Evolutionary conservation across 768 basidiomycete genomes (phyloP), one percentile per base, ranked within the genome.

Genomic region (Rhodotorula diobovata): DNA sequence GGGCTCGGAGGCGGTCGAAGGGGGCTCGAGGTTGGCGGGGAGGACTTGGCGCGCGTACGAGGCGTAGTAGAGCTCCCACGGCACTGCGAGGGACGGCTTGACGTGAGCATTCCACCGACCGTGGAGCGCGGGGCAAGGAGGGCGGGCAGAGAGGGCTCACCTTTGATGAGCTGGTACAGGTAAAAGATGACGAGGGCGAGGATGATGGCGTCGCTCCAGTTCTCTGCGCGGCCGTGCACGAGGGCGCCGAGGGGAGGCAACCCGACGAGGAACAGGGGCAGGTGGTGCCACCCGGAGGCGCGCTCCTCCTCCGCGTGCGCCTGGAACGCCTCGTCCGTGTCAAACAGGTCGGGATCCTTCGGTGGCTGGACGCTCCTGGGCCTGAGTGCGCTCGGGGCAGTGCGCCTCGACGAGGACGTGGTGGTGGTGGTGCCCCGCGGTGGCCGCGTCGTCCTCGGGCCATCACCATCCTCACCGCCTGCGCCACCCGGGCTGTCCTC

Each of bases 51-150:
- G 76, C 7, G 57, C 21, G 70, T 76, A n/a, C 57, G 74, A 54
- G 71, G 76, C n/a, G 66, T 78, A 76, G 64, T 79, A 80, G 39
- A 80, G 66, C n/a, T 77, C 78, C 79, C 79, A 80, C 1, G 79
- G 79, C 1, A 76, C 78, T 78, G 67, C 28, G 34, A 8, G 55
- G 39, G 21, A 20, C 25, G 1, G 37, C 50, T 11, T 50, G 18
- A 45, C 32, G 23, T 14, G 8, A n/a, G 25, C 0, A 23, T 21
- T 32, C 16, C 23, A 6, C n/a, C n/a, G n/a, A 12, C 41, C 30
- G n/a, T 32, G n/a, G 16, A 46, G 18, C 48, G 18, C 48, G 34
- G 23, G 32, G 50, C n/a, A 30, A 43, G 51, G 23, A 59, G 45
- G 8, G 18, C 37, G 10, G 39, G 35, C 21, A 9, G 5, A 0